Base-by-base conservation (phyloP, 495 filamentous ascomycete species). In the Hyaloscypha hepaticicola region DNA sequence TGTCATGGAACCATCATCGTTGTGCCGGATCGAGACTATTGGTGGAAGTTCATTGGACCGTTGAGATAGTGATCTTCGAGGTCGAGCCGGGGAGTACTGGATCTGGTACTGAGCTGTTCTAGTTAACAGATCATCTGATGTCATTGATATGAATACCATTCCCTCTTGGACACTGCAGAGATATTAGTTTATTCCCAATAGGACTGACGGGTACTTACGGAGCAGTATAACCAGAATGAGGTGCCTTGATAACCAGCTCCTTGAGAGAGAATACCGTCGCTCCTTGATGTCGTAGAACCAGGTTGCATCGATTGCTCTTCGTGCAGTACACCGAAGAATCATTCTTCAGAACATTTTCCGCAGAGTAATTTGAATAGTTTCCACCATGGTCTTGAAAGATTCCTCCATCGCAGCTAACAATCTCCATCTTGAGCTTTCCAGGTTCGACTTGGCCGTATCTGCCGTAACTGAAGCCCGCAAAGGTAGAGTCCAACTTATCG, bases 111-210 rank as follows among this genome's bases (percentile, higher is more conserved):
- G 80, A 11, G 89, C 85, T 6, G 92, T 94, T 56, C 89, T 83
- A 34, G 78, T 79, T 28, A 95, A 75, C 19, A 96, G 79, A 60
- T 94, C 89, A 63, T 93, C 84, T 14, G 84, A 81, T 21, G 84
- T 82, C 93, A 97, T 96, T 5, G 90, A 86, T 41, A 97, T 83
- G 72, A 97, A 96, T 6, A 98, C 85, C 87, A 96, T 90, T 25
- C 94, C 94, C 80, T 96, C 92, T 77, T 93, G 90, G 55, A 96
- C 88, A 58, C 91, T 96, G 69, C 50, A 49, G 1, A 33, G 7
- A 41, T 49, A 49, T 63, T 62, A 69, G 64, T 28, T 38, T n/a
- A 28, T 24, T n/a, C 19, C n/a, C 53, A 27, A 27, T n/a, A 7
- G 31, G 11, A n/a, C n/a, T n/a, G n/a, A n/a, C n/a, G 50, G 12